Percentiles rank a stretch among this genome's conserved stretches.
phyloP scores from a whole-genome alignment of 805 yeast species.

The Cyberlindnera lachancei region DNA sequence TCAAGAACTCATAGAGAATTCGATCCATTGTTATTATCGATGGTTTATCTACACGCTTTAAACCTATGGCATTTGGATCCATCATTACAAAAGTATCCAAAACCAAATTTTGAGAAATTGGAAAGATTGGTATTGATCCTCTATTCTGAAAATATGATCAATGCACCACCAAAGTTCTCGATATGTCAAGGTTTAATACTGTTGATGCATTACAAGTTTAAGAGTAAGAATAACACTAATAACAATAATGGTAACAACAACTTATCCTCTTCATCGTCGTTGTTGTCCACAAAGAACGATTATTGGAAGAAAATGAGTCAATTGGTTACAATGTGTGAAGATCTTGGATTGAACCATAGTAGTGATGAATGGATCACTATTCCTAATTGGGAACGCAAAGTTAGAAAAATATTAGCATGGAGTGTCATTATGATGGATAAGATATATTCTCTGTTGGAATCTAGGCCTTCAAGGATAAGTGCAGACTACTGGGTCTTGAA shows the following conservation, averaged over 20 bases:
- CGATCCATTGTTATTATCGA: conserved; percentile 22
- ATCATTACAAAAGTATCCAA: conserved; percentile 2
- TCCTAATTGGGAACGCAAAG: conserved; percentile 24
- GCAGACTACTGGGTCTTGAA: conserved; percentile 22
- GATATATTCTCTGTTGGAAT: conserved; percentile 21
- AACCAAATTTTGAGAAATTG: conserved; percentile 19
- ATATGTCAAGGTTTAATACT: conserved; percentile 34
- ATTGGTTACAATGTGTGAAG: conserved; percentile 20
- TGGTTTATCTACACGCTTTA: conserved; percentile 23
- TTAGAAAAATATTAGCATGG: conserved; percentile 21
- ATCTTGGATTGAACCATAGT: conserved; percentile 21
- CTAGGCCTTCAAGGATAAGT: conserved; percentile 18
- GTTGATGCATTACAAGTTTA: conserved; percentile 21
- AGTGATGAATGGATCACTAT: conserved; percentile 20
- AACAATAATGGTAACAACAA: no score
- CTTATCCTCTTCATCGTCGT: background rate
- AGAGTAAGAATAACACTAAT: conserved; percentile 4
- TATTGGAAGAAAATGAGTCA: conserved; percentile 20
- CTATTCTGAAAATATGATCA: conserved; percentile 20
- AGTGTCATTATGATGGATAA: conserved; percentile 22
- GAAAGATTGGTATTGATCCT: conserved; percentile 22
- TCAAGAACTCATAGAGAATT: conserved; percentile 24
- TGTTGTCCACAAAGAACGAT: conserved; percentile 9
- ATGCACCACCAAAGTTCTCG: conserved; percentile 25
- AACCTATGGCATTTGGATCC: conserved; percentile 21